phyloP scores from a whole-genome alignment of 2,329 filamentous ascomycete genomes.

The Colletotrichum graminicola region DNA sequence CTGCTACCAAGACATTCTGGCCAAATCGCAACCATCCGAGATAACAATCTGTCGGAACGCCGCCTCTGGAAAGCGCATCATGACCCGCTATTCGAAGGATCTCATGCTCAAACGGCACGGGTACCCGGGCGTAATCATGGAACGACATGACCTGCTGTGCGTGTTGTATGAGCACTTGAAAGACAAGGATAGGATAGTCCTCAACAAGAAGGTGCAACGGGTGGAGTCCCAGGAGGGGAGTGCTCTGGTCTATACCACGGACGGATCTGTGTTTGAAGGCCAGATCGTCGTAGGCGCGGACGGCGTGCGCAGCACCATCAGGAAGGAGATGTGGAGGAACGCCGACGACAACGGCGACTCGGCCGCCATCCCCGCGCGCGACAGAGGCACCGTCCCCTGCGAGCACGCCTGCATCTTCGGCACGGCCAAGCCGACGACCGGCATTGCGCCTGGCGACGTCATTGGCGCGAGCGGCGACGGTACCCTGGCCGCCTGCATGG shows the following conservation, averaged over 20 bases:
- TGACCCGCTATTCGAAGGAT: slow-evolving; percentile 14
- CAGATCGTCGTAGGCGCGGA: slow-evolving; percentile 56
- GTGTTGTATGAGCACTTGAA: slow-evolving; percentile 51
- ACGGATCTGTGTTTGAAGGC: slow-evolving; percentile 49
- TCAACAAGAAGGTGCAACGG: slow-evolving; percentile 39
- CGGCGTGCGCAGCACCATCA: slow-evolving; percentile 55
- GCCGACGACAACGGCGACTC: slow-evolving; percentile 32
- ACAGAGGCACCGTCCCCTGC: slow-evolving; percentile 23
- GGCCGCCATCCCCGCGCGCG: slow-evolving; percentile 24
- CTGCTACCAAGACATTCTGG: slow-evolving; percentile 44
- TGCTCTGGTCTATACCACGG: slow-evolving; percentile 49
- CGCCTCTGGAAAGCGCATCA: slow-evolving; percentile 28
- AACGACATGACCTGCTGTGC: slow-evolving; percentile 52
- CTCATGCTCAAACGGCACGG: slow-evolving; percentile 44
- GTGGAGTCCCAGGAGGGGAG: slow-evolving; percentile 30
- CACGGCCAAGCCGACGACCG: slow-evolving; percentile 26
- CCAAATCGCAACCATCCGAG: slow-evolving; percentile 16
- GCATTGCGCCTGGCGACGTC: slow-evolving; percentile 25
- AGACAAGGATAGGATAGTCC: slow-evolving; percentile 45
- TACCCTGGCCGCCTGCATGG: slow-evolving; percentile 29
- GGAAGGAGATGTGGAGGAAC: slow-evolving; percentile 48
- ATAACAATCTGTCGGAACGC: slow-evolving; percentile 13
- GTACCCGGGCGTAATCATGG: slow-evolving; percentile 52
- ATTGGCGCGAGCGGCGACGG: slow-evolving; percentile 21
- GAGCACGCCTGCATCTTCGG: slow-evolving; percentile 39